Conservation (phyloP, 805 yeast genomes). For the Wickerhamomyces kurtzmanii region DNA sequence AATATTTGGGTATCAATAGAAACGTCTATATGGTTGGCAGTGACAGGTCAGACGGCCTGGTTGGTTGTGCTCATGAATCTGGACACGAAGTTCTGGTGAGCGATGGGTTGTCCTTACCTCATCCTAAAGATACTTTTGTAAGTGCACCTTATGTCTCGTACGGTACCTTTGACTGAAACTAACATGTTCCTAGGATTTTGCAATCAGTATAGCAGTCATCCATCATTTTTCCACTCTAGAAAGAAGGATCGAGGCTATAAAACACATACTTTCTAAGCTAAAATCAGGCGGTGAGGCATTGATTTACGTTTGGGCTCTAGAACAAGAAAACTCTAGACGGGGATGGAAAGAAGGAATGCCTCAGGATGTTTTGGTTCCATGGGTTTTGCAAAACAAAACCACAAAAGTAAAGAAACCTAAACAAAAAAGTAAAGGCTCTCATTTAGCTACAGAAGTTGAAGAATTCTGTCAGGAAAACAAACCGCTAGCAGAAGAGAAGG, state of each 20-base stretch:
- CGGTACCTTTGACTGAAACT: background rate
- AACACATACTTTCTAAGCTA: constrained; percentile 54
- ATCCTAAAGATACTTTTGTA: constrained; percentile 30
- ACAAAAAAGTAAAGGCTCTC: constrained; percentile 11
- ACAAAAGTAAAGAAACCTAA: constrained; percentile 21
- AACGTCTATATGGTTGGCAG: constrained; percentile 64
- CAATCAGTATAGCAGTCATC: constrained; percentile 89
- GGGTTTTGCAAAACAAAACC: constrained; percentile 63
- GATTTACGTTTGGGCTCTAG: constrained; percentile 95
- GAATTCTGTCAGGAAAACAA: constrained; percentile 10
- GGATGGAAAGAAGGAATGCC: constrained; percentile 90
- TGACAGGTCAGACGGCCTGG: constrained; percentile 62
- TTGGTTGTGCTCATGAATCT: constrained; percentile 46
- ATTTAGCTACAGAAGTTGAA: constrained; percentile 9
- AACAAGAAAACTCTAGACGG: constrained; percentile 78
- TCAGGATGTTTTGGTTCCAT: constrained; percentile 91
- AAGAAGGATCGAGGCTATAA: constrained; percentile 69
- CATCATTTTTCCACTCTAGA: constrained; percentile 89
- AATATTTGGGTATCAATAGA: constrained; percentile 67
- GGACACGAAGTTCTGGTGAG: constrained; percentile 57
- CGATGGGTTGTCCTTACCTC: constrained; percentile 69
- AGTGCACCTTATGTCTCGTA: background rate
- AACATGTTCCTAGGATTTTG: constrained; percentile 54
- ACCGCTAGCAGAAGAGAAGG: constrained; percentile 14
- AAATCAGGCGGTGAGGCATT: constrained; percentile 56